Base-by-base conservation (phyloP, 176 grass and related monocot genomes). In the Olyra latifolia region DNA sequence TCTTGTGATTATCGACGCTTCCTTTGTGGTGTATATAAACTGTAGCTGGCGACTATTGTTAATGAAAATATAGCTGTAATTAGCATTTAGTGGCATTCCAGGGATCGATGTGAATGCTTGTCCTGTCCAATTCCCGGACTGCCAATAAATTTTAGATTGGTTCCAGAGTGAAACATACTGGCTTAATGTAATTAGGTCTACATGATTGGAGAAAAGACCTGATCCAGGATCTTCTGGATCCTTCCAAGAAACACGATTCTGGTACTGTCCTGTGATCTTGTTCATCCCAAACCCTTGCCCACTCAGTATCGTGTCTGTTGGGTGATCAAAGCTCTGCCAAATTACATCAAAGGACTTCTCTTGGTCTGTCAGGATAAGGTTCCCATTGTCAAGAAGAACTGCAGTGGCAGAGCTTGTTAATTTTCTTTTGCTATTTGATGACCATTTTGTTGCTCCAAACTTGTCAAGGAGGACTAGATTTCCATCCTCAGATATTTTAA, bases 271-370 rank as follows among this genome's bases (percentile, higher is more conserved):
- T 12, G 79, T 83, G 45, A 78, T 62, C 85, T 87, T 87, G 52
- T 87, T 25, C 0, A 76, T 64, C 17, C 71, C 78, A 10, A 81
- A 56, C 78, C 77, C 42, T 48, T 79, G 67, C 9, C 66, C 67
- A 0, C 50, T 77, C 75, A 84, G 46, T 63, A 63, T 28, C 5
- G 67, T 88, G 71, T 88, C 75, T 17, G 46, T 59, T 46, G 86
- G 80, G 41, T 83, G 74, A 79, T 80, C 68, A 69, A 88, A 88
- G 60, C 75, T 88, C 62, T 80, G 86, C 81, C 86, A 84, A n/a
- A 79, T 40, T 23, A 71, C 16, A 28, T 58, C 27, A 24, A 65
- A 87, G 16, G 62, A 71, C 20, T 86, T 79, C 3, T 41, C 10
- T 38, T 30, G 48, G 30, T 81, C 74, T 64, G 29, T 77, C 23